phyloP scores from a whole-genome alignment of 2,329 filamentous ascomycete species.

The Verticillium longisporum region DNA sequence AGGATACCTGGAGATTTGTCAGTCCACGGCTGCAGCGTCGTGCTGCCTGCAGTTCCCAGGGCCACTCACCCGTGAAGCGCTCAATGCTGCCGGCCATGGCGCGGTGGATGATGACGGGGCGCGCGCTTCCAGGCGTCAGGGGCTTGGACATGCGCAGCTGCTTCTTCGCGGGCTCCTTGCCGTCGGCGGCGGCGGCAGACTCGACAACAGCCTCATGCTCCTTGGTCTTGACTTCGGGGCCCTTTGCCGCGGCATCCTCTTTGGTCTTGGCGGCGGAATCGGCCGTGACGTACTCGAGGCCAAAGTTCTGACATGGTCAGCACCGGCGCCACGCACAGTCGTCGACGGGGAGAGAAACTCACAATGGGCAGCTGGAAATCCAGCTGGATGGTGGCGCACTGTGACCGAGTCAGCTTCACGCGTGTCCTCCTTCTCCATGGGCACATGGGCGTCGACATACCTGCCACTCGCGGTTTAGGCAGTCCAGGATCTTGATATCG shows the following conservation, averaged over 20 bases:
- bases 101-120: conserved; percentile 82
- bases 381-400: conserved; percentile 91
- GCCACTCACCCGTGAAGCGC: conserved; percentile 27
- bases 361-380: conserved; percentile 59
- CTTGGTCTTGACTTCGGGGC: conserved; percentile 25
- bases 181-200: conserved; percentile 24
- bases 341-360: not conserved
- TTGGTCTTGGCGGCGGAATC: conserved; percentile 30
- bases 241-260: conserved; percentile 19
- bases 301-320: conserved; percentile 61
- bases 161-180: conserved; percentile 13
- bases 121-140: conserved; percentile 62
- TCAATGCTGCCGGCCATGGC: conserved; percentile 67
- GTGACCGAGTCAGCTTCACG: conserved; percentile 37
- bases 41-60: not conserved
- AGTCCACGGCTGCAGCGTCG: not conserved
- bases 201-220: conserved; percentile 18
- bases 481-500: conserved; percentile 90
- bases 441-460: not conserved
- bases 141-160: conserved; percentile 30
- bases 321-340: not conserved
- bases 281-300: conserved; percentile 76
- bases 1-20: conserved; percentile 42
- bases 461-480: conserved; percentile 44
- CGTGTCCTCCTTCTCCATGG: not conserved